Conservation (phyloP, 805 yeast species). For the Torulaspora gathmanii region DNA sequence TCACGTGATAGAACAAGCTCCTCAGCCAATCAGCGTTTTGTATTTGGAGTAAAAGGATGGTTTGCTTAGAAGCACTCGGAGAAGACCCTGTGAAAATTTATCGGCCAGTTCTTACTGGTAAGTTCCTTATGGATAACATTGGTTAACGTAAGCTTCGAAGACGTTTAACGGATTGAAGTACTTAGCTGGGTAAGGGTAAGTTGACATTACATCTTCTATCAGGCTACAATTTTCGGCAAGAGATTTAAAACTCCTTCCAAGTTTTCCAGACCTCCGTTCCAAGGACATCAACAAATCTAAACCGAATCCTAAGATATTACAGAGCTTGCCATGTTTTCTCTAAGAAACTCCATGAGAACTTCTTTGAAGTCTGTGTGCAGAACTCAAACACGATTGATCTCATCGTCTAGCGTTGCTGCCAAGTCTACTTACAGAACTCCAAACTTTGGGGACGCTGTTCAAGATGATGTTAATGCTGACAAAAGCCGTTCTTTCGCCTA, state of each 20-base stretch:
- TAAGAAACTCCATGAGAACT: constrained; percentile 25
- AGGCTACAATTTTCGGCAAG: background rate
- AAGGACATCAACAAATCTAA: background rate
- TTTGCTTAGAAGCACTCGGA: constrained; percentile 2
- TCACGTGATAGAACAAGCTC: background rate
- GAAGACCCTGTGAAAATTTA: constrained; percentile 4
- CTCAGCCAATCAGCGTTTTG: constrained; percentile 5
- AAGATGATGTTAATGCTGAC: constrained; percentile 65
- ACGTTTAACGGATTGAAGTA: constrained; percentile 3
- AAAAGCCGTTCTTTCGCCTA: constrained; percentile 82
- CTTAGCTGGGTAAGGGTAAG: constrained; percentile 5
- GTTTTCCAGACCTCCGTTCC: background rate
- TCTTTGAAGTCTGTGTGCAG: constrained; percentile 19
- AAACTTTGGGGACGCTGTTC: constrained; percentile 76
- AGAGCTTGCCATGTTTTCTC: constrained; percentile 22
- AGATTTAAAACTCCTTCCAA: constrained; percentile 1
- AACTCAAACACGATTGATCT: constrained; percentile 22
- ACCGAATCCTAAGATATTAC: background rate
- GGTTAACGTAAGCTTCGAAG: background rate
- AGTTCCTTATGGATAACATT: background rate
- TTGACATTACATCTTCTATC: background rate
- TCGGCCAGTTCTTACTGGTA: constrained; percentile 3
- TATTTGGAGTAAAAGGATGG: background rate
- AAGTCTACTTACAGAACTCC: constrained; percentile 87
- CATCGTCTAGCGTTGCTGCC: constrained; percentile 35